Evolutionary conservation across 1,139 yeast species (phyloP).

Genomic region (Candida glucosophila): DNA sequence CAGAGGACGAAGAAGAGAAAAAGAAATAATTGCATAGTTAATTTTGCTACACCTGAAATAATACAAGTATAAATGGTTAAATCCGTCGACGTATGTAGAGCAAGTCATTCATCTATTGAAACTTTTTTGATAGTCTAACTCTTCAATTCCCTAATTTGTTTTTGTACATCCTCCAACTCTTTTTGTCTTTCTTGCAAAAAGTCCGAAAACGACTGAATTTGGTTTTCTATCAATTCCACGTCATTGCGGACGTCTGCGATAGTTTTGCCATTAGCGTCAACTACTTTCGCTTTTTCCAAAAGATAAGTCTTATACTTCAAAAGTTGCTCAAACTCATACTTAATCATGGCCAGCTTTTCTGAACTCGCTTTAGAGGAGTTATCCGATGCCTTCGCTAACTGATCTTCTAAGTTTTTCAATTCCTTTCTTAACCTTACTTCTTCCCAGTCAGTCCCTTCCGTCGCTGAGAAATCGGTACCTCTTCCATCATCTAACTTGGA

Average conservation of each 20-base stretch:
- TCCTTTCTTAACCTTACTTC: slow-evolving; percentile 78
- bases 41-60: slow-evolving; percentile 4
- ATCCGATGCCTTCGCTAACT: slow-evolving; percentile 50
- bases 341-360: slow-evolving; percentile 23
- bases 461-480: slow-evolving; percentile 70
- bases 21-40: slow-evolving; percentile 16
- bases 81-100: slow-evolving; percentile 1
- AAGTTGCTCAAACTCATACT: slow-evolving; percentile 76
- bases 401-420: slow-evolving; percentile 60
- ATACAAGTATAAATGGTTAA: slow-evolving; percentile 1
- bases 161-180: slow-evolving; percentile 40
- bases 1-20: slow-evolving; percentile 45
- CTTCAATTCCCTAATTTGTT: slow-evolving; percentile 27
- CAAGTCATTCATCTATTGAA: slow-evolving; percentile 1
- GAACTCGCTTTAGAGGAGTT: slow-evolving; percentile 24
- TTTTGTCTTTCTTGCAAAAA: slow-evolving; percentile 42
- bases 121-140: slow-evolving; percentile 3
- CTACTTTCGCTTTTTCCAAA: slow-evolving; percentile 7
- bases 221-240: slow-evolving; percentile 55
- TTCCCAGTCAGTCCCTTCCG: slow-evolving; percentile 80
- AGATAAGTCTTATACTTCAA: slow-evolving; percentile 57
- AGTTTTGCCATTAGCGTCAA: slow-evolving; percentile 14
- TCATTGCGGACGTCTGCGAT: slow-evolving; percentile 43
- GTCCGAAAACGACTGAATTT: slow-evolving; percentile 52
- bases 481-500: slow-evolving; percentile 32